Evolutionary conservation across 2,329 filamentous ascomycete species (phyloP), one percentile per base, ranked within the genome.

Genomic region (Huntiella savannae): DNA sequence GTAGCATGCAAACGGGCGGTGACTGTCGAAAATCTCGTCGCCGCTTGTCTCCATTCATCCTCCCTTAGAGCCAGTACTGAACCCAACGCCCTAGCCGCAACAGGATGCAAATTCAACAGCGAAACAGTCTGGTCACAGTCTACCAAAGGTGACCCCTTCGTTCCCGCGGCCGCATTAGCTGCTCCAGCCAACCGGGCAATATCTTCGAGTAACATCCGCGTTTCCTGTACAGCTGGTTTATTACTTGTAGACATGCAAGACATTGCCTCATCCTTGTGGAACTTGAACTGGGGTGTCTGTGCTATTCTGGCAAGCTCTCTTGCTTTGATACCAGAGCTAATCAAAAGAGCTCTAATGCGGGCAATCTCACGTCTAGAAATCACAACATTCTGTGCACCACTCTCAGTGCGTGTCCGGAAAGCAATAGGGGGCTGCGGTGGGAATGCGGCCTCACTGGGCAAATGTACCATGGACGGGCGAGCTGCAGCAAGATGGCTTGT

Each of bases 271-370:
- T 50, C 50, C 11, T 59, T 58, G 0, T 57, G 52, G 22, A 62
- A 60, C 0, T 66, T 58, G 13, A 61, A 57, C 42, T 60, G 61
- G 7, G 59, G 57, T 33, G 68, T 66, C 39, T 77, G 62, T 3
- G 80, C 77, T 40, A 79, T 73, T 3, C 77, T 71, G 22, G 70
- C 69, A 46, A 95, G 82, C 56, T 91, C 83, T 55, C 77, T 77
- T 0, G 88, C 87, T 62, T 92, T 93, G 56, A 95, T 78, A n/a
- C 86, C 87, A 0, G 85, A 84, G 52, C 79, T 82, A 16, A 93
- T 67, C 36, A 94, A 73, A 6, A 92, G 67, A 1, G 84, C 74
- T 48, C 77, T 73, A 2, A 87, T 70, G n/a, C 85, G 77, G 12
- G 82, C 81, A 45, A 93, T 71, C 54, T 95, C 88, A n/a, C 74